A percentile compares a stretch with the other conserved stretches of the same genome.
These are phyloP conservation scores for Phytophthora constricta DNA, from an alignment of 352 stramenopile species.

Conservation along the genomic window DNA sequence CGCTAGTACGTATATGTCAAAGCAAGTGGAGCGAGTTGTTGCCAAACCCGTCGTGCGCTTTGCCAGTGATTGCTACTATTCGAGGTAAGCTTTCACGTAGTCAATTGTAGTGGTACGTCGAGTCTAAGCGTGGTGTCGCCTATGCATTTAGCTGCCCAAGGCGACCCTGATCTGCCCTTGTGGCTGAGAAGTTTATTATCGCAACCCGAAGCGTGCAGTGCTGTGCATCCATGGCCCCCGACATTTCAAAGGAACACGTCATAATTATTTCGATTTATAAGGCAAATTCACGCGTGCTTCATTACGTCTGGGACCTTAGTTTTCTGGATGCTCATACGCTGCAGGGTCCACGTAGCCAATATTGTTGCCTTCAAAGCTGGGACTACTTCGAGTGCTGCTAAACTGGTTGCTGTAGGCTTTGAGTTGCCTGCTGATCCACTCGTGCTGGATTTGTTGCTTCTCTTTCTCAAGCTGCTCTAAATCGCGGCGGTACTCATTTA, in stretches of 20 bases:
- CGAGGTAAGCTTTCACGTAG: constrained; percentile 15
- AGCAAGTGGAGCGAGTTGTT: constrained; percentile 24
- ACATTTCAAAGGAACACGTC: not conserved
- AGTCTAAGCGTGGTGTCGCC: not conserved
- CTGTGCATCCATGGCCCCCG: constrained; percentile 24
- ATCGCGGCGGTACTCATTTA: constrained; percentile 81
- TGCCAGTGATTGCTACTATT: constrained; percentile 15
- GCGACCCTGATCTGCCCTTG: not conserved
- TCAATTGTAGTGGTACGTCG: not conserved
- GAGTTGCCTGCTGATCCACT: constrained; percentile 64
- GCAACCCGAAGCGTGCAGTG: constrained; percentile 6
- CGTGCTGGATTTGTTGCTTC: constrained; percentile 63
- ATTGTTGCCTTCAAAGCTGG: not conserved
- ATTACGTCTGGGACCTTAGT: constrained; percentile 11
- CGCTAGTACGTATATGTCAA: constrained; percentile 19
- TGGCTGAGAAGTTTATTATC: constrained; percentile 5
- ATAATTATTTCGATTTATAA: constrained; percentile 2
- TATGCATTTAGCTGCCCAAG: not conserved
- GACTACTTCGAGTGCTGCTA: constrained; percentile 2
- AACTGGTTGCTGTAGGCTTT: constrained; percentile 38
- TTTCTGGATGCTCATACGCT: constrained; percentile 23
- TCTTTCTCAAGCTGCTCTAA: constrained; percentile 67
- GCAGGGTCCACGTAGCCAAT: constrained; percentile 15
- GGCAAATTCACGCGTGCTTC: too few species aligned
- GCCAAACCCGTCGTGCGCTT: constrained; percentile 15